These are phyloP conservation scores for Alloascoidea africana DNA, from an alignment of 805 yeast genomes.

Conservation along the genomic window DNA sequence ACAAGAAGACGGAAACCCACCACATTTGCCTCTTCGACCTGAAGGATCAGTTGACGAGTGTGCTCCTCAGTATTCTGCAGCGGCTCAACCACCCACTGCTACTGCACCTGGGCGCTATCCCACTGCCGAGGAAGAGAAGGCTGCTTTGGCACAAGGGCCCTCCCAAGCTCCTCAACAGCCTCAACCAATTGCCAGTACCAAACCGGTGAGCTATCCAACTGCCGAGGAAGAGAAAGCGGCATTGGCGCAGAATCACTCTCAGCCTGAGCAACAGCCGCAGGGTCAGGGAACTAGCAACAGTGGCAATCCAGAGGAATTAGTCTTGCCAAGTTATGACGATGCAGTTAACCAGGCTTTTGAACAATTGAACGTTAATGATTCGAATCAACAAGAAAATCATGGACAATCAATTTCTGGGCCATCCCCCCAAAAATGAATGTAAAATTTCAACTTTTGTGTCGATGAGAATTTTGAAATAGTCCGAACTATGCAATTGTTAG, in stretches of 20 bases:
- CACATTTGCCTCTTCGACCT: background rate
- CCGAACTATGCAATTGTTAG: no score
- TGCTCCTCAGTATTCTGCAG: background rate
- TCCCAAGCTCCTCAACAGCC: background rate
- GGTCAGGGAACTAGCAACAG: background rate
- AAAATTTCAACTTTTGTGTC: no score
- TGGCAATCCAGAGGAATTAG: background rate
- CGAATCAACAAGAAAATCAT: no score
- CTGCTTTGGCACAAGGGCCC: background rate
- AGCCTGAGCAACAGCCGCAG: background rate
- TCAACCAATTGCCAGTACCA: no score
- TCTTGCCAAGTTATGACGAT: slow-evolving; percentile 1
- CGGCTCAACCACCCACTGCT: background rate
- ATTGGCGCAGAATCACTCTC: no score
- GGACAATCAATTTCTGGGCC: no score
- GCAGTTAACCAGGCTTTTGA: background rate
- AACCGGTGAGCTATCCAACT: background rate
- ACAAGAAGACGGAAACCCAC: background rate
- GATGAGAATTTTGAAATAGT: no score
- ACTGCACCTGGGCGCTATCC: background rate
- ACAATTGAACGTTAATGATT: background rate
- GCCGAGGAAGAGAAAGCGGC: background rate
- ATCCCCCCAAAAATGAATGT: no score
- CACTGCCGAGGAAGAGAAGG: background rate
- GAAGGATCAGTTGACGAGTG: no score